These are phyloP conservation scores for Hypericum perforatum DNA, from an alignment of 345 rosid genomes.

Conservation along the genomic window DNA sequence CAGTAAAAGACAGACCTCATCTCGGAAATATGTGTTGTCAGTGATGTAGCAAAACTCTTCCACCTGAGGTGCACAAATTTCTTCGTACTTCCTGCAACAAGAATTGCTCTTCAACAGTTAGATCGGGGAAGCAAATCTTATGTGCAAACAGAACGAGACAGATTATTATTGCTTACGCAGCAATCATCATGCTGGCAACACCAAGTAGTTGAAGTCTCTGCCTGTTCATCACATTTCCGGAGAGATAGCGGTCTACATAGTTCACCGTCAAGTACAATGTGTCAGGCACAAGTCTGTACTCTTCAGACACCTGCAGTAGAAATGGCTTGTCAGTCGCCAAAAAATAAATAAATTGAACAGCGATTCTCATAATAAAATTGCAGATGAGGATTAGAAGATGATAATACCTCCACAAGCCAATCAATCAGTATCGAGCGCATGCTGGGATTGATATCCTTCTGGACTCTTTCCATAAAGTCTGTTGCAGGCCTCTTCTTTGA, in stretches of 20 bases:
- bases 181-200: slow-evolving; percentile 90
- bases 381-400: neutral
- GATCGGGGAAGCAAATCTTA: no score
- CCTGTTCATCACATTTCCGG: slow-evolving; percentile 69
- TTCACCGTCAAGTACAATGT: slow-evolving; percentile 73
- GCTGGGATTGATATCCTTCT: slow-evolving; percentile 71
- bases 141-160: neutral
- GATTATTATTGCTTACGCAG: slow-evolving; percentile 47
- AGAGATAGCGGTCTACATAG: slow-evolving; percentile 87
- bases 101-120: neutral
- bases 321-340: slow-evolving; percentile 10
- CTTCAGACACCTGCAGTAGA: slow-evolving; percentile 77
- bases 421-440: slow-evolving; percentile 85
- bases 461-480: slow-evolving; percentile 71
- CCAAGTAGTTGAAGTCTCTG: slow-evolving; percentile 84
- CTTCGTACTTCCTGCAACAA: slow-evolving; percentile 72
- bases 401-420: slow-evolving; percentile 92
- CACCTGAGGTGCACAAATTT: slow-evolving; percentile 84
- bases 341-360: neutral
- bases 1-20: slow-evolving; percentile 41
- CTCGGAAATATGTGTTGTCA: slow-evolving; percentile 80
- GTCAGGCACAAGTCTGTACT: slow-evolving; percentile 86
- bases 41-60: slow-evolving; percentile 93
- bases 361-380: neutral
- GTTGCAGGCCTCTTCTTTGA: slow-evolving; percentile 65